phyloP scores from a whole-genome alignment of 2,329 filamentous ascomycete genomes.

The Stachybotrys chartarum region DNA sequence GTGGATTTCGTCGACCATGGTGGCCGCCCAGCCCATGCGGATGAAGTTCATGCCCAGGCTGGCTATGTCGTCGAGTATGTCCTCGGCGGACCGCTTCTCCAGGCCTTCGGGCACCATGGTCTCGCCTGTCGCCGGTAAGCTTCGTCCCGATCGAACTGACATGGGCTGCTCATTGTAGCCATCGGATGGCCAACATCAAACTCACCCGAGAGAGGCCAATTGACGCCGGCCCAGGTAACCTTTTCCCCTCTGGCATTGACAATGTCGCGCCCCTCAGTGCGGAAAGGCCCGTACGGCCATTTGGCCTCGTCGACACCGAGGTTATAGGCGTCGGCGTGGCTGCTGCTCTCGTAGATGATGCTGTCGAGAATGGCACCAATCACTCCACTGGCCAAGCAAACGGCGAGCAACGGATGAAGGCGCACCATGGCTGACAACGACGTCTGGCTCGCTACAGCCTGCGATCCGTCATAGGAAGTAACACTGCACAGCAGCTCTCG shows the following conservation, averaged over 20 bases:
- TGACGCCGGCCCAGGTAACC: constrained; percentile 23
- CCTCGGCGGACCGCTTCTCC: constrained; percentile 41
- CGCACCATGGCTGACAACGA: not conserved
- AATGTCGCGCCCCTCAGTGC: constrained; percentile 27
- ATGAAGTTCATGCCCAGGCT: constrained; percentile 48
- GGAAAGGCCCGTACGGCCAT: constrained; percentile 29
- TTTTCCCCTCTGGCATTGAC: constrained; percentile 27
- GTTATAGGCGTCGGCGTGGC: not conserved
- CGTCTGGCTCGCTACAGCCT: no score
- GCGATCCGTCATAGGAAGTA: no score
- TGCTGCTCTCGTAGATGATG: not conserved
- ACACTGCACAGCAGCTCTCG: no score
- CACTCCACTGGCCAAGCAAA: not conserved
- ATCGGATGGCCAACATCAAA: not conserved
- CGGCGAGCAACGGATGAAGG: not conserved
- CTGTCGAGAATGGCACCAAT: not conserved
- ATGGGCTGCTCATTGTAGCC: not conserved
- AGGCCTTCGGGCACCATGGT: constrained; percentile 50
- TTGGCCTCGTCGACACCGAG: constrained; percentile 1
- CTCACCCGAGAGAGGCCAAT: constrained; percentile 10
- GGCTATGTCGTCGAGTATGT: constrained; percentile 40
- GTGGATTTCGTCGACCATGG: constrained; percentile 46
- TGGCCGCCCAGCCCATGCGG: constrained; percentile 46
- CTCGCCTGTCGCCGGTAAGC: constrained; percentile 27
- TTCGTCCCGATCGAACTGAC: not conserved